phyloP scores from a whole-genome alignment of 768 basidiomycete genomes.

The Leucosporidium creatinivorum region DNA sequence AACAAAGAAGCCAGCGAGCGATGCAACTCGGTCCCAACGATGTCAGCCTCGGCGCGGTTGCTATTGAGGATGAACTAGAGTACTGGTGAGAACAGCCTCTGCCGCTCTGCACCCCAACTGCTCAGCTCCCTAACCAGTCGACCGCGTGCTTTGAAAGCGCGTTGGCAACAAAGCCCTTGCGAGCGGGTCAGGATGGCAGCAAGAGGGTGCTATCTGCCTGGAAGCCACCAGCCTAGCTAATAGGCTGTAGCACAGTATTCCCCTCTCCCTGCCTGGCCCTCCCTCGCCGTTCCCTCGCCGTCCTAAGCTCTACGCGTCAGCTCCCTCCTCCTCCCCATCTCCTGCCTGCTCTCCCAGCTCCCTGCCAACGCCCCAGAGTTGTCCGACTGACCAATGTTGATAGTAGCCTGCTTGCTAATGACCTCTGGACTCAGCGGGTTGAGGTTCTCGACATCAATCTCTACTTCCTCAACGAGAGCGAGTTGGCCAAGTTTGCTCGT shows the following conservation, averaged over 20 bases:
- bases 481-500: conserved; percentile 11
- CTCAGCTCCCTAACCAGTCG: too few species aligned
- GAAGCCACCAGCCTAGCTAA: too few species aligned
- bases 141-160: too few species aligned
- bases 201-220: too few species aligned
- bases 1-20: too few species aligned
- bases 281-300: conserved; percentile 5
- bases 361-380: background rate
- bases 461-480: conserved; percentile 42
- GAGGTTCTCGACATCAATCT: conserved; percentile 27
- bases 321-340: conserved; percentile 3
- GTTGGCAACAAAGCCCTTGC: too few species aligned
- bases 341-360: background rate
- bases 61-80: too few species aligned
- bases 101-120: too few species aligned
- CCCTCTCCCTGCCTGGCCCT: background rate
- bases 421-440: conserved; percentile 42
- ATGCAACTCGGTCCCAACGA: too few species aligned
- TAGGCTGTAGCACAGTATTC: background rate
- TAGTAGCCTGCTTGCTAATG: conserved; percentile 70
- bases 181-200: too few species aligned
- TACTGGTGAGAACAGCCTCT: too few species aligned
- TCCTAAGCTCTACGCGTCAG: background rate
- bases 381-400: conserved; percentile 65
- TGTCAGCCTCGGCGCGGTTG: too few species aligned